Evolutionary conservation across 2,329 filamentous ascomycete species (phyloP).

Genomic region (Paraphaeosphaeria minitans): DNA sequence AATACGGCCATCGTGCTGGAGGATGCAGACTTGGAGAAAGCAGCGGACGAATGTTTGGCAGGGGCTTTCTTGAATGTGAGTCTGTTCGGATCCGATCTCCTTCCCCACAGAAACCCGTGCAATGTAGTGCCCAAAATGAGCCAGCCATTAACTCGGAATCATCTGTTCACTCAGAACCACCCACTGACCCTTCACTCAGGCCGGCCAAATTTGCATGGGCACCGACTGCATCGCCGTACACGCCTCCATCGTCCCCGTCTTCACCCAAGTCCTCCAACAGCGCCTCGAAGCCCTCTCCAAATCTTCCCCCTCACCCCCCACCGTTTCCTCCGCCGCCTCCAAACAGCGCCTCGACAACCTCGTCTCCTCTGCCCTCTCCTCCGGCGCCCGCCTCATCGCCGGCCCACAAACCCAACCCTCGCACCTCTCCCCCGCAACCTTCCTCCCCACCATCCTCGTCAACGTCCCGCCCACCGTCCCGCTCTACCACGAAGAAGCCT

Average conservation of each 20-base stretch:
- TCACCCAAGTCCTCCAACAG: constrained; percentile 21
- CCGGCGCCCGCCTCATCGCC: constrained; percentile 15
- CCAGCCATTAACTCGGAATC: too few species aligned
- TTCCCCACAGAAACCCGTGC: too few species aligned
- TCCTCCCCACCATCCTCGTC: constrained; percentile 20
- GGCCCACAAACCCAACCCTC: not conserved
- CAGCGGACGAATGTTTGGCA: constrained; percentile 83
- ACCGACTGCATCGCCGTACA: constrained; percentile 54
- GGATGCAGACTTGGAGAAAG: constrained; percentile 73
- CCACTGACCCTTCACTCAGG: not conserved
- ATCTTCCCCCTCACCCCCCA: constrained; percentile 6
- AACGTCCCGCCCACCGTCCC: constrained; percentile 9
- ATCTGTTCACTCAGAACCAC: too few species aligned
- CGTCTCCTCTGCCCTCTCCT: not conserved
- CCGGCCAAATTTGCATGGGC: constrained; percentile 64
- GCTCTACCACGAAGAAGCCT: constrained; percentile 20
- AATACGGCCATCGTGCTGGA: constrained; percentile 78
- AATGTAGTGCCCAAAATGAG: too few species aligned
- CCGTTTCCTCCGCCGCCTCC: constrained; percentile 13
- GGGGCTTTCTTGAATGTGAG: constrained; percentile 75
- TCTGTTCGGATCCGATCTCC: not conserved
- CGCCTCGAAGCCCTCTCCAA: constrained; percentile 16
- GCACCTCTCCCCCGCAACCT: constrained; percentile 6
- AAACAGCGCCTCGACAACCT: constrained; percentile 14
- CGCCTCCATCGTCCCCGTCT: constrained; percentile 14